Base-by-base conservation (phyloP, 2,329 filamentous ascomycete species). In the Fusarium continuum region DNA sequence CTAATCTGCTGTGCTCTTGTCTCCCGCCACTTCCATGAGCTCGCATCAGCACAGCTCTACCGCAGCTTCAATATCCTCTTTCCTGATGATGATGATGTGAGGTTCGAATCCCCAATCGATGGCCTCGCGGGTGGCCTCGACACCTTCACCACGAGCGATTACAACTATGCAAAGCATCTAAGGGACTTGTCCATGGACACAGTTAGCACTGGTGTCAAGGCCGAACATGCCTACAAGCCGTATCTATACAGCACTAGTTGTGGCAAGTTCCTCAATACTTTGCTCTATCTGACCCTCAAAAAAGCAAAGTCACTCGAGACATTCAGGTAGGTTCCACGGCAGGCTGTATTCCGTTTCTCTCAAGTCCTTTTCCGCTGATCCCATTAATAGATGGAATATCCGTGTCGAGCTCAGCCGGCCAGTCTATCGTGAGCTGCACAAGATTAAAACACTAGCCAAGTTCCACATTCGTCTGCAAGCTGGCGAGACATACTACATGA, bases 221-320 rank as follows among this genome's bases (percentile, higher is more conserved):
- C 80, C n/a, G 83, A 87, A 64, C 70, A 75, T 16, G 78, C 82
- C 19, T 85, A 86, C 67, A 80, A 82, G 50, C 75, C 80, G 2
- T 88, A 87, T 61, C 76, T 83, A 8, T 84, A 83, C 67, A 82
- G 76, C 51, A 73, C 79, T 26, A 86, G 82, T 70, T 86, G 83
- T 67, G 86, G 86, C 46, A 88, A 87, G 74, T 87, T 89, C 53
- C 79, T 89, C 72, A 89, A 86, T 64, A 87, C 85, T 1, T 72
- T 89, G 35, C 72, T 89, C 6, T 79, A 83, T 25, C 68, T 88
- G 69, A 82, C 84, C 2, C 70, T 89, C 58, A 83, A 82, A 65
- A 85, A 83, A 64, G 81, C 85, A 23, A 79, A 74, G 36, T 75
- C 78, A 1, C 77, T 89, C 20, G 86, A 89, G 69, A 77, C 77